A percentile compares a stretch with the other conserved stretches of the same genome.
phyloP scores from a whole-genome alignment of 192 early-diverging fungal species.

The Backusella tuberculispora region DNA sequence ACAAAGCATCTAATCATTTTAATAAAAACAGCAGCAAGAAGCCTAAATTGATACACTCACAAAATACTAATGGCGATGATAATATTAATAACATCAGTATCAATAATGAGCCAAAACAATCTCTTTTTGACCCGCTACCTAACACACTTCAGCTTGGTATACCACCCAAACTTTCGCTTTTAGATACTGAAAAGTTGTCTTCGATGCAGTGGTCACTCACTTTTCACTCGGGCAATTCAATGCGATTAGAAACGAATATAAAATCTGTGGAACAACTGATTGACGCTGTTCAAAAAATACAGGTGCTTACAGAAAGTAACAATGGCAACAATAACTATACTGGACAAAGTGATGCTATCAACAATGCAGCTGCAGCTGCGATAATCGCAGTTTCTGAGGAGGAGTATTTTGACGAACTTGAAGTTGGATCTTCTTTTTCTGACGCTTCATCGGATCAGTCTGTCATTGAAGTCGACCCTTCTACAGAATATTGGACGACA shows the following conservation, averaged over 20 bases:
- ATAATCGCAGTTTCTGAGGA: not conserved
- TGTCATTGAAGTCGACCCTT: conserved; percentile 3
- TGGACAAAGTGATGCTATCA: not conserved
- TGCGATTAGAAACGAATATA: conserved; percentile 44
- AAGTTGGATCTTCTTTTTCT: not conserved
- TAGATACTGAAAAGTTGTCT: conserved; percentile 6
- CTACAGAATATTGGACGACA: conserved; percentile 28
- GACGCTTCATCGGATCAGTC: not conserved
- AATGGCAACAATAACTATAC: too few relatives aligned
- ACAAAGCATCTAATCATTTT: conserved; percentile 39
- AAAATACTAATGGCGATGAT: not conserved
- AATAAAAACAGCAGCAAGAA: conserved; percentile 26
- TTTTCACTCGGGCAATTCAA: conserved; percentile 32
- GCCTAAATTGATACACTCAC: conserved; percentile 1
- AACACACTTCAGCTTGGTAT: not conserved
- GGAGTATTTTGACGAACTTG: conserved; percentile 1
- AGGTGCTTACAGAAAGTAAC: conserved; percentile 16
- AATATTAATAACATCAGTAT: not conserved
- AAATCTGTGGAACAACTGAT: conserved; percentile 43
- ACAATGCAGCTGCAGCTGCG: not conserved
- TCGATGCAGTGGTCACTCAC: conserved; percentile 37
- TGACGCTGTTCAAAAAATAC: conserved; percentile 42
- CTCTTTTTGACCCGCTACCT: not conserved
- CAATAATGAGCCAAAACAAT: not conserved
- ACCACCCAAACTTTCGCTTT: not conserved